Conservation (phyloP, 345 rosid genomes). For the Pseudoturritis turrita region DNA sequence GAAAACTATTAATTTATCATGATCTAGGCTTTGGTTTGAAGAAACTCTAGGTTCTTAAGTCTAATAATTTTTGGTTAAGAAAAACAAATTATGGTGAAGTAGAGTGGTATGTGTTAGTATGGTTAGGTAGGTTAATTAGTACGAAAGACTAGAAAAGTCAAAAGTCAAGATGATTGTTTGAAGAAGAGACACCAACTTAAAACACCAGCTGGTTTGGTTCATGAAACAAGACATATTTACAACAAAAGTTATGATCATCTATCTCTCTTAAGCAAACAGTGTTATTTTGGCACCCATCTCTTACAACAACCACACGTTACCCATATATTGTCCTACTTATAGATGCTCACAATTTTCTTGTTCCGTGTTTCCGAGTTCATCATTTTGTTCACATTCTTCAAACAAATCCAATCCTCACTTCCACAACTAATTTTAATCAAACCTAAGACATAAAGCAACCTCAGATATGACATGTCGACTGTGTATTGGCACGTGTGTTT, state of each 20-base stretch:
- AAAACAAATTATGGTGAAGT: neutral
- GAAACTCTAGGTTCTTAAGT: neutral
- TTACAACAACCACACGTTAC: neutral
- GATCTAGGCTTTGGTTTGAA: neutral
- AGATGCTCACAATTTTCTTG: neutral
- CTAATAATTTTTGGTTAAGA: neutral
- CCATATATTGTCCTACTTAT: neutral
- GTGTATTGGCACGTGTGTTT: constrained; percentile 17
- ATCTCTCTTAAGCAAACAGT: constrained; percentile 19
- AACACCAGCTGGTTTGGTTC: constrained; percentile 21
- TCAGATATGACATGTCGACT: neutral
- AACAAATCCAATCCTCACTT: neutral
- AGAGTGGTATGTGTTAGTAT: neutral
- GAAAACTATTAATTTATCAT: too few relatives aligned
- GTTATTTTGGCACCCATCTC: constrained; percentile 28
- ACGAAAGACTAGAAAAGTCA: constrained; percentile 10
- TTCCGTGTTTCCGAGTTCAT: constrained; percentile 5
- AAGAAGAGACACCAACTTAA: constrained; percentile 11
- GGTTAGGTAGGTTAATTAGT: neutral
- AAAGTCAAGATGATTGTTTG: constrained; percentile 13
- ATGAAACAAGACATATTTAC: constrained; percentile 19
- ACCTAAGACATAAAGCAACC: constrained; percentile 21
- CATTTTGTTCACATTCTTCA: constrained; percentile 7
- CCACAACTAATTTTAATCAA: constrained; percentile 10
- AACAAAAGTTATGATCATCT: constrained; percentile 10